Conservation (phyloP, 1,284 basidiomycete genomes). For the Marasmius oreades region DNA sequence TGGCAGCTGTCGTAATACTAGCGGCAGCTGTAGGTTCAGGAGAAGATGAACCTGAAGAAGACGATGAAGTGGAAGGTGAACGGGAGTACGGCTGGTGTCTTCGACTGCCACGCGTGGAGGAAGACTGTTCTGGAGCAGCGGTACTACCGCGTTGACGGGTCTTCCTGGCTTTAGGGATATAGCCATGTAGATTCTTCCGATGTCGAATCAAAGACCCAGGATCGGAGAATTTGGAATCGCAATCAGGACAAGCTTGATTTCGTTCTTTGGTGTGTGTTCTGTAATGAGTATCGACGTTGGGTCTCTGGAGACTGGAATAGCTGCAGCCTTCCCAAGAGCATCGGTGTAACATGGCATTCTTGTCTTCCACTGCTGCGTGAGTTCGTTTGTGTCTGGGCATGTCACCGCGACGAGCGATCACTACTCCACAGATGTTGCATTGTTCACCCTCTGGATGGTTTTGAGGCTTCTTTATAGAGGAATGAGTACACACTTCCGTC, state of each 20-base stretch:
- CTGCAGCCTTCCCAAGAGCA: constrained; percentile 7
- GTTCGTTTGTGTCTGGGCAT: constrained; percentile 7
- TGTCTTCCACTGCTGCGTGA: constrained; percentile 1
- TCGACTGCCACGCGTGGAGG: background rate
- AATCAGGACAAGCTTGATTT: constrained; percentile 3
- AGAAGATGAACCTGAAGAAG: background rate
- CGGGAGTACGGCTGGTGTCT: background rate
- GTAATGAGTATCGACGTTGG: constrained; percentile 8
- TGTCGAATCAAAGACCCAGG: constrained; percentile 15
- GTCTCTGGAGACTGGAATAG: background rate
- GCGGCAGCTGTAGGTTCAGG: background rate
- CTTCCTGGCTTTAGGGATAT: constrained; percentile 14
- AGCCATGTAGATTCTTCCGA: constrained; percentile 14
- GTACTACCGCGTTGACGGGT: background rate
- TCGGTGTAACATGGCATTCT: background rate
- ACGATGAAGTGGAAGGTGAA: background rate
- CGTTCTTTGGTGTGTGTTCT: constrained; percentile 8
- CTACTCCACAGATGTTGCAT: constrained; percentile 5
- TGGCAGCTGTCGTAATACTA: background rate
- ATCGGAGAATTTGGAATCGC: constrained; percentile 10
- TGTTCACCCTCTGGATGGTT: background rate
- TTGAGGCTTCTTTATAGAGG: background rate
- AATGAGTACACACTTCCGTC: background rate
- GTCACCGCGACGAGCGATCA: constrained; percentile 2
- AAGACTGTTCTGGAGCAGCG: background rate